Evolutionary conservation across 2,329 filamentous ascomycete genomes (phyloP).

Genomic region (Ceratocystis cubensis): DNA sequence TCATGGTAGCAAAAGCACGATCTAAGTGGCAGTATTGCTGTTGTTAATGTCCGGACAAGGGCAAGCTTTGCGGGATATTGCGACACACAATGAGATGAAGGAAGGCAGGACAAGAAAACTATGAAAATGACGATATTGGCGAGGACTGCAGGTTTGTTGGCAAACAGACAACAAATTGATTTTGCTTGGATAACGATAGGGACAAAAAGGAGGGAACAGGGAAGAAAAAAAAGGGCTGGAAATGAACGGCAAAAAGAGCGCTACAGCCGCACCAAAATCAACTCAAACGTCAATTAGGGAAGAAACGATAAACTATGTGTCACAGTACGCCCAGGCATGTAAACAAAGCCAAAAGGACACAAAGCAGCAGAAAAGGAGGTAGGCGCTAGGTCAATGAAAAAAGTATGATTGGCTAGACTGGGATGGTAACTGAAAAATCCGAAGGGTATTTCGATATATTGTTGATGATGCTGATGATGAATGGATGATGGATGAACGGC

Average conservation of each 20-base stretch:
- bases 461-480: background rate
- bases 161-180: conserved; percentile 2
- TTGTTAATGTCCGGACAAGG: background rate
- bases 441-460: too few species aligned
- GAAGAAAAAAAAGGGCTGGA: conserved; percentile 8
- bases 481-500: background rate
- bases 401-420: background rate
- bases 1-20: conserved; percentile 9
- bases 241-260: conserved; percentile 2
- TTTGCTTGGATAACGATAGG: conserved; percentile 1
- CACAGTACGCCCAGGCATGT: background rate
- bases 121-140: background rate
- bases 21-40: background rate
- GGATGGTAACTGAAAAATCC: background rate
- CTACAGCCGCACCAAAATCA: conserved; percentile 3
- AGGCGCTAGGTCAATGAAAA: background rate
- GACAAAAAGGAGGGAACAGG: background rate
- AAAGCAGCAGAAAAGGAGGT: background rate
- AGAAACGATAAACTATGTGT: conserved; percentile 1
- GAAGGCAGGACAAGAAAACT: background rate
- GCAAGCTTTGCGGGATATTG: background rate
- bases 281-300: background rate
- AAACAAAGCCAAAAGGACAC: conserved; percentile 5
- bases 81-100: background rate
- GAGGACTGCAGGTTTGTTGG: background rate